Conservation (phyloP, 495 filamentous ascomycete genomes). For the Neurospora intermedia region DNA sequence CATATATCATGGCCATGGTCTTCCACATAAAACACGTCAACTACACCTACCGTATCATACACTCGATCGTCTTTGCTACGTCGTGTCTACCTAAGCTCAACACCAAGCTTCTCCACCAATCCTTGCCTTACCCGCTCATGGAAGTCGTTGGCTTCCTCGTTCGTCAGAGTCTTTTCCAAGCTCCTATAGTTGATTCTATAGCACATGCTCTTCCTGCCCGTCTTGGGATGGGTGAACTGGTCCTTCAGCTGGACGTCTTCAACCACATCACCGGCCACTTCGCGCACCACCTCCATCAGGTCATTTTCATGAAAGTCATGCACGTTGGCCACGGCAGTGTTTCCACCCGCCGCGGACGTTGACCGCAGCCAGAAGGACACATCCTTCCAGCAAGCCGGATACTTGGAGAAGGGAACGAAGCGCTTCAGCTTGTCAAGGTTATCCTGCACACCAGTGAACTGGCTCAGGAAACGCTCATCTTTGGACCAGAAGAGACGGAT, state of each 20-base stretch:
- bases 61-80: not conserved
- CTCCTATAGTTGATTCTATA: conserved; percentile 90
- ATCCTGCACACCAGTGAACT: conserved; percentile 57
- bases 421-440: conserved; percentile 40
- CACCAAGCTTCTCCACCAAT: conserved; percentile 58
- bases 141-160: conserved; percentile 62
- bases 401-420: conserved; percentile 79
- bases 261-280: conserved; percentile 66
- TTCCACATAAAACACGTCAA: not conserved
- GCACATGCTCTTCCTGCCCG: conserved; percentile 69
- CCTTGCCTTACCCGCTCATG: conserved; percentile 54
- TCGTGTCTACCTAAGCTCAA: conserved; percentile 60
- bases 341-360: conserved; percentile 41
- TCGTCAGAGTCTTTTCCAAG: conserved; percentile 78
- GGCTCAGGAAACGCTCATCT: conserved; percentile 68
- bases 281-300: conserved; percentile 86
- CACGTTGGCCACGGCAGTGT: conserved; percentile 21
- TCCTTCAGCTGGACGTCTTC: conserved; percentile 77
- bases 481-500: conserved; percentile 96
- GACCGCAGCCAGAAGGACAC: conserved; percentile 83
- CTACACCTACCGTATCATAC: not conserved
- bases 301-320: conserved; percentile 82
- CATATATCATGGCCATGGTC: not conserved
- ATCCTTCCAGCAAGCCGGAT: conserved; percentile 81
- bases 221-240: conserved; percentile 83